Base-by-base conservation (phyloP, 2,329 filamentous ascomycete species). In the Amylocarpus encephaloides region DNA sequence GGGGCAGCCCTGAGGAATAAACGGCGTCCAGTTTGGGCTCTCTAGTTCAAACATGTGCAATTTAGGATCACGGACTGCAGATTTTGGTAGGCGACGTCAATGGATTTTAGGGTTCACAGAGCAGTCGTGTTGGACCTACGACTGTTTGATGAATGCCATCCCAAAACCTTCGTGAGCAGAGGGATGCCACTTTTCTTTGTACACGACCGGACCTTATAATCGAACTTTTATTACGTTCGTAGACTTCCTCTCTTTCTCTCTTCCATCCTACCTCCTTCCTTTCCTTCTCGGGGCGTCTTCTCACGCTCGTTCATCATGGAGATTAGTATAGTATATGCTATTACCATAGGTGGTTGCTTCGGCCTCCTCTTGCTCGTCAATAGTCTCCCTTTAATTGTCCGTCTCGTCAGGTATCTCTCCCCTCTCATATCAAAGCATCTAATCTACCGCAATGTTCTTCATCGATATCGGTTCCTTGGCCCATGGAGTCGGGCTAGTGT, bases 311-410 rank as follows among this genome's bases (percentile, higher is more conserved):
- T 38, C 29, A 53, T 44, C 16, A 61, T 60, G 48, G 52, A 62
- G 46, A 49, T 56, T 43, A 56, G 44, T 26, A 39, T 50, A 44
- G 43, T 58, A n/a, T 64, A 64, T 54, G 56, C 52, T 46, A 60
- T 60, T 51, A 50, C 47, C 44, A 39, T 52, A 34, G 62, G 58
- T 46, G 47, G 57, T 51, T 52, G 58, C 52, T 57, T 63, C 44
- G 34, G 53, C 33, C 38, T 57, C 33, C 53, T 62, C 18, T 29
- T 59, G 43, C 39, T 63, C 22, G 42, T 59, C 10, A 54, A 53
- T 53, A 51, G 46, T 43, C 46, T 43, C 32, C 47, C 44, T 46
- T 53, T 41, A 33, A 43, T 48, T 41, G 33, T 42, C 35, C 39
- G 30, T 30, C 39, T 51, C 35, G 36, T 46, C 12, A 43, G 43